Conservation (phyloP, 1,284 basidiomycete species). For the Bondarzewia mesenterica region DNA sequence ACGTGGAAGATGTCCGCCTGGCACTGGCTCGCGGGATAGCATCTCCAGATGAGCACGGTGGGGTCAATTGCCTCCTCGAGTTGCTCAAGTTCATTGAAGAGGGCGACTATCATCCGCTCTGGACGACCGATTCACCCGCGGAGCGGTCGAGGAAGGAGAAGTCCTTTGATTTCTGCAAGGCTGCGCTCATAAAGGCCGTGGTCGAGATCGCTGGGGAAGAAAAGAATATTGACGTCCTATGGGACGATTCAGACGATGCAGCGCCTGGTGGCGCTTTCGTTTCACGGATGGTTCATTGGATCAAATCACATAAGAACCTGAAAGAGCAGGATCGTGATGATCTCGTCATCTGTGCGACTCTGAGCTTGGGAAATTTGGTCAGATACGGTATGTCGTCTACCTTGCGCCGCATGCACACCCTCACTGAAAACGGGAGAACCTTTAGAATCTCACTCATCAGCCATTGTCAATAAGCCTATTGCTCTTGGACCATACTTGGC, state of each 20-base stretch:
- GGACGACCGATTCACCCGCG: constrained; percentile 31
- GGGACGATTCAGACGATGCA: constrained; percentile 50
- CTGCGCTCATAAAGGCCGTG: constrained; percentile 73
- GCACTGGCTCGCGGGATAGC: constrained; percentile 61
- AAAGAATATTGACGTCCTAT: constrained; percentile 67
- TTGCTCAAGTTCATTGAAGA: constrained; percentile 69
- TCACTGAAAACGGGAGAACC: background rate
- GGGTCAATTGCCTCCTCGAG: constrained; percentile 49
- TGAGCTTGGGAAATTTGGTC: constrained; percentile 77
- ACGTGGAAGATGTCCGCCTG: constrained; percentile 64
- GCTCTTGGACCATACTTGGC: constrained; percentile 36
- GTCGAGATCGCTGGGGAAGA: constrained; percentile 83
- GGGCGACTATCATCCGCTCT: constrained; percentile 56
- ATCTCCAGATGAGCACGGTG: constrained; percentile 47
- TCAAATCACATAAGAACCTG: constrained; percentile 40
- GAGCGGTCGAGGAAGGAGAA: constrained; percentile 48
- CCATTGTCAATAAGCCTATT: constrained; percentile 47
- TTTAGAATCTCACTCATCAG: constrained; percentile 56
- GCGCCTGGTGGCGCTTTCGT: constrained; percentile 67
- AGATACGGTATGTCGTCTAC: constrained; percentile 50
- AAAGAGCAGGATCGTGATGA: constrained; percentile 51
- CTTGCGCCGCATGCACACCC: background rate
- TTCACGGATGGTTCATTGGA: constrained; percentile 69
- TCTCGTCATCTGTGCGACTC: constrained; percentile 73
- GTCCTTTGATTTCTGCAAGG: constrained; percentile 75